A percentile compares a stretch with the other conserved stretches of the same genome.
These are phyloP conservation scores for Ceratocystis smalleyi DNA, from an alignment of 2,329 filamentous ascomycete genomes.

Conservation along the genomic window DNA sequence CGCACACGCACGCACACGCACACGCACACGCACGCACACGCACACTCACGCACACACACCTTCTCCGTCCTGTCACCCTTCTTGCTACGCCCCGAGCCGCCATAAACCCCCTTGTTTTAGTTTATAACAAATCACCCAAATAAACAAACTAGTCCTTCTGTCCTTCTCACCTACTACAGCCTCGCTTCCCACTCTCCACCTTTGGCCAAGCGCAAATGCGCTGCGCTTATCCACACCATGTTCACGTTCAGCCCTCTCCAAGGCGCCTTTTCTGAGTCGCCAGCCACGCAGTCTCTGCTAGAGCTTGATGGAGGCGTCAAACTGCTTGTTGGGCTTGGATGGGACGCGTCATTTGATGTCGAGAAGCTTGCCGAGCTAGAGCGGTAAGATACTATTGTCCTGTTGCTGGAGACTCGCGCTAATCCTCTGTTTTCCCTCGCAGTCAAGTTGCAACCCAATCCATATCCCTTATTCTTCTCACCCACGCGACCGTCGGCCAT, in stretches of 20 bases:
- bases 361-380: constrained; percentile 75
- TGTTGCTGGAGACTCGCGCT: neutral
- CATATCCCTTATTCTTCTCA: constrained; percentile 80
- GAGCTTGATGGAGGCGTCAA: constrained; percentile 96
- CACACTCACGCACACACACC: neutral
- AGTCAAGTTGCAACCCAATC: constrained; percentile 66
- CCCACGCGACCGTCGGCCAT: constrained; percentile 82
- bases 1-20: no score
- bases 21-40: no score
- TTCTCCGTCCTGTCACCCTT: no score
- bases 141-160: no score
- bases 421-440: constrained; percentile 2
- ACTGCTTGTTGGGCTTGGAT: constrained; percentile 84
- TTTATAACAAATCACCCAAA: no score
- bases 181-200: neutral
- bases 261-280: constrained; percentile 73
- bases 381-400: constrained; percentile 40
- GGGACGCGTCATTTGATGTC: constrained; percentile 82
- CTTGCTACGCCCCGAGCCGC: no score
- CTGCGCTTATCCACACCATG: constrained; percentile 39
- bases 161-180: neutral
- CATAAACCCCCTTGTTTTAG: no score
- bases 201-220: neutral
- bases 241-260: constrained; percentile 91
- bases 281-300: constrained; percentile 84